phyloP scores from a whole-genome alignment of 768 basidiomycete species.

The Mycena floridula region DNA sequence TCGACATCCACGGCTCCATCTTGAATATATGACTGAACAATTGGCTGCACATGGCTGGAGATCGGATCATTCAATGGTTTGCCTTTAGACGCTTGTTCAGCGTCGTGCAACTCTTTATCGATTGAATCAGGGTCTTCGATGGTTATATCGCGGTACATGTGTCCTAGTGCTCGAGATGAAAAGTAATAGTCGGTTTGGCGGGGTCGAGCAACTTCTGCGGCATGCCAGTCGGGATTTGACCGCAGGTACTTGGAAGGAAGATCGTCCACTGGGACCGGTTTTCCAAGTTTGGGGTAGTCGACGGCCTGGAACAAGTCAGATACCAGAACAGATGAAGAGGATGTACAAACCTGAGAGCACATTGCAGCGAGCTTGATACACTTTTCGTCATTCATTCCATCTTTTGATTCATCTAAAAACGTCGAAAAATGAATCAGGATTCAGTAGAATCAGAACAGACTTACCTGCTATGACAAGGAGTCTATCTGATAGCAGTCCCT shows the following conservation, averaged over 20 bases:
- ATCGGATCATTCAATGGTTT: slow-evolving; percentile 31
- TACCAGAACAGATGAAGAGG: no score
- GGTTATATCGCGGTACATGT: slow-evolving; percentile 58
- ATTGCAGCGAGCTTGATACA: slow-evolving; percentile 57
- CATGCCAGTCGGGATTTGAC: slow-evolving; percentile 78
- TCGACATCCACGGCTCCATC: slow-evolving; percentile 15
- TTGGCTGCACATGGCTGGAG: slow-evolving; percentile 23
- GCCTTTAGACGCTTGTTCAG: neutral
- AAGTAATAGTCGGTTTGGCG: slow-evolving; percentile 63
- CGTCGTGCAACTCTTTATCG: neutral
- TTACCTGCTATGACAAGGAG: slow-evolving; percentile 67
- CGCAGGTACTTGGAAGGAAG: slow-evolving; percentile 45
- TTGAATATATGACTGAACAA: slow-evolving; percentile 19
- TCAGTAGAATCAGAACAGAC: no score
- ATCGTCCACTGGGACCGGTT: slow-evolving; percentile 47
- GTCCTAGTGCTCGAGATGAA: slow-evolving; percentile 65
- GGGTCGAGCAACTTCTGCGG: slow-evolving; percentile 47
- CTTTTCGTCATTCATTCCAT: slow-evolving; percentile 51
- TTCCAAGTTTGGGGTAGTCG: slow-evolving; percentile 77
- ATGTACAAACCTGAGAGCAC: slow-evolving; percentile 42
- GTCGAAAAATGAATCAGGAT: no score
- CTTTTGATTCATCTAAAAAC: slow-evolving; percentile 25
- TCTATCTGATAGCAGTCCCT: slow-evolving; percentile 67
- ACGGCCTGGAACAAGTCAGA: no score
- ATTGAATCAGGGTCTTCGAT: slow-evolving; percentile 32